A percentile compares a stretch with the other conserved stretches of the same genome.
These are phyloP conservation scores for Curvularia sp. DNA, from an alignment of 2,329 filamentous ascomycete species.

Conservation along the genomic window DNA sequence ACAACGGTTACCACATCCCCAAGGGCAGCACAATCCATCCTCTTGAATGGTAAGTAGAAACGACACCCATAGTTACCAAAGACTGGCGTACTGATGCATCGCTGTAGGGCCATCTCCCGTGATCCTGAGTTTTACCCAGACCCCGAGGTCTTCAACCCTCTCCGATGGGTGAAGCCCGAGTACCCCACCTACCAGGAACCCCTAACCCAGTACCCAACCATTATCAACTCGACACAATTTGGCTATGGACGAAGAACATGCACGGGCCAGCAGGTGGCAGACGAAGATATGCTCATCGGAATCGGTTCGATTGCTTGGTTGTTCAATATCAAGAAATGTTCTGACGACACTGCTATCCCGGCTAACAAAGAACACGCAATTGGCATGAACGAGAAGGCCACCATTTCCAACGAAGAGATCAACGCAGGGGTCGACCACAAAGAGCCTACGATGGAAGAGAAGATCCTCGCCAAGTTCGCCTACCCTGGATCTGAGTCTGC, in stretches of 20 bases:
- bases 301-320: constrained; percentile 56
- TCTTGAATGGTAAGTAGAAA: constrained; percentile 50
- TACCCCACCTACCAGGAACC: constrained; percentile 63
- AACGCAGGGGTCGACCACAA: constrained; percentile 36
- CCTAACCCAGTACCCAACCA: constrained; percentile 59
- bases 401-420: constrained; percentile 48
- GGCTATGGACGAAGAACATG: constrained; percentile 61
- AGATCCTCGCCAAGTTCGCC: constrained; percentile 35
- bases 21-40: constrained; percentile 59
- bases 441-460: constrained; percentile 32
- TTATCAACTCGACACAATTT: constrained; percentile 62
- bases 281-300: constrained; percentile 52
- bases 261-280: constrained; percentile 53
- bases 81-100: constrained; percentile 18
- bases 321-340: constrained; percentile 48
- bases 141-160: constrained; percentile 71
- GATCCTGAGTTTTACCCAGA: constrained; percentile 63
- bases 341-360: constrained; percentile 23
- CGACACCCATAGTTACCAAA: not conserved
- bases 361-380: constrained; percentile 25
- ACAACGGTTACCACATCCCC: constrained; percentile 64
- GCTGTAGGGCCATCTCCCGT: constrained; percentile 58
- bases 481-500: constrained; percentile 34
- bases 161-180: constrained; percentile 65
- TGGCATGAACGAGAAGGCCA: constrained; percentile 44